phyloP scores from a whole-genome alignment of 176 grass and related monocot species.

The Melocanna baccifera region DNA sequence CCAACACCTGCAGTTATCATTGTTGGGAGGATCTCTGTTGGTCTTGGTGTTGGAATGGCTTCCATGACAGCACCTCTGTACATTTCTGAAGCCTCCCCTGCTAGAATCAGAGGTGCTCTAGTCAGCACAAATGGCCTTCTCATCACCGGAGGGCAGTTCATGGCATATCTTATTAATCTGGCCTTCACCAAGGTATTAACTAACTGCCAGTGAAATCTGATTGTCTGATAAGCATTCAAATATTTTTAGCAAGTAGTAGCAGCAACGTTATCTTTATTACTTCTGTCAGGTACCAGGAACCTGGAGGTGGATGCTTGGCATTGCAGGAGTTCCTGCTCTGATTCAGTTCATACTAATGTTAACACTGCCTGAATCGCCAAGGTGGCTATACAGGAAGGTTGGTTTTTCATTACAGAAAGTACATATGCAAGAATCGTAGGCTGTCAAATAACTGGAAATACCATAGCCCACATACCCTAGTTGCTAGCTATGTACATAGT shows the following conservation, averaged over 20 bases:
- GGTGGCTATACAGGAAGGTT: constrained; percentile 95
- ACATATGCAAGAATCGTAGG: too few relatives aligned
- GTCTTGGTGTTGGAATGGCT: constrained; percentile 93
- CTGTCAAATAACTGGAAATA: too few relatives aligned
- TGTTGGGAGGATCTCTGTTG: constrained; percentile 88
- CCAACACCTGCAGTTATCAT: constrained; percentile 79
- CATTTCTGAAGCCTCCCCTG: constrained; percentile 96
- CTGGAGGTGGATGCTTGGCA: constrained; percentile 98
- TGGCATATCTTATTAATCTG: constrained; percentile 93
- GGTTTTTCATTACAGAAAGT: neutral
- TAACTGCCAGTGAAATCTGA: neutral
- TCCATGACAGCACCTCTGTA: constrained; percentile 96
- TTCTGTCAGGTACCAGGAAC: constrained; percentile 63
- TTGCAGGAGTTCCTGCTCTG: constrained; percentile 82
- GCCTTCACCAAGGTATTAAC: constrained; percentile 72
- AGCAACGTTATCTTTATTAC: neutral
- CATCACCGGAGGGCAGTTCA: constrained; percentile 94
- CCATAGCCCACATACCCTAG: neutral
- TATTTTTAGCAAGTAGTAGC: neutral
- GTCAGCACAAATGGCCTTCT: constrained; percentile 92
- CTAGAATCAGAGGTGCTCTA: constrained; percentile 82
- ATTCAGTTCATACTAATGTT: constrained; percentile 84
- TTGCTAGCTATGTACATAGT: neutral
- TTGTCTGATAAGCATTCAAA: neutral
- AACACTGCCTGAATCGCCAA: constrained; percentile 87